These are phyloP conservation scores for Chlorella variabilis DNA, from an alignment of 163 green algal genomes.

Conservation along the genomic window DNA sequence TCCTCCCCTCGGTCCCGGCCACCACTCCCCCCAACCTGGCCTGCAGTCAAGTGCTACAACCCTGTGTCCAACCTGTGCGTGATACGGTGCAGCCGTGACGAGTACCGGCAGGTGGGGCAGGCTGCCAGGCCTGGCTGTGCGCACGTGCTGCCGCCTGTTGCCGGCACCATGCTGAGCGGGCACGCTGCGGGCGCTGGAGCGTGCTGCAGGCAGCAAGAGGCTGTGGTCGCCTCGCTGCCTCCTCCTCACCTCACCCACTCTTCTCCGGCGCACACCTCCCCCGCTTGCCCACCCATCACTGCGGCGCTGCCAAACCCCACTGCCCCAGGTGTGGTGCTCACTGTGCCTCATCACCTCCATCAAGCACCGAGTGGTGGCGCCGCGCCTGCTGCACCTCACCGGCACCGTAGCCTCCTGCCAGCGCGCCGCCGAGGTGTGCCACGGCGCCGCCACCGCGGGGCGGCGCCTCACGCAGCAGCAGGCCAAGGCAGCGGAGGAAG, in stretches of 20 bases:
- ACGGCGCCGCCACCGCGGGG: background rate
- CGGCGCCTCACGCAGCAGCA: constrained; percentile 15
- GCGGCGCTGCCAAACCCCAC: too few relatives aligned
- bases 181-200: too few relatives aligned
- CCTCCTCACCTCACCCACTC: too few relatives aligned
- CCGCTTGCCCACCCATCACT: background rate
- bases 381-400: constrained; percentile 46
- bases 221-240: too few relatives aligned
- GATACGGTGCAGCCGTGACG: constrained; percentile 48
- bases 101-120: constrained; percentile 49
- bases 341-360: constrained; percentile 43
- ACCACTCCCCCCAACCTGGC: too few relatives aligned
- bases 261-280: background rate
- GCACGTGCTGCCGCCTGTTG: background rate
- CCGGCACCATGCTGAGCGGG: background rate
- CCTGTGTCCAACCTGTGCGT: constrained; percentile 45
- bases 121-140: too few relatives aligned
- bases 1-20: too few relatives aligned
- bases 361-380: constrained; percentile 26
- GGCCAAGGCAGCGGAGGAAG: constrained; percentile 31
- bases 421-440: background rate
- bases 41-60: constrained; percentile 60
- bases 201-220: too few relatives aligned
- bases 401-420: constrained; percentile 41
- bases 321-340: constrained; percentile 39